phyloP scores from a whole-genome alignment of 2,329 filamentous ascomycete genomes.

The Diaporthe caulivora region DNA sequence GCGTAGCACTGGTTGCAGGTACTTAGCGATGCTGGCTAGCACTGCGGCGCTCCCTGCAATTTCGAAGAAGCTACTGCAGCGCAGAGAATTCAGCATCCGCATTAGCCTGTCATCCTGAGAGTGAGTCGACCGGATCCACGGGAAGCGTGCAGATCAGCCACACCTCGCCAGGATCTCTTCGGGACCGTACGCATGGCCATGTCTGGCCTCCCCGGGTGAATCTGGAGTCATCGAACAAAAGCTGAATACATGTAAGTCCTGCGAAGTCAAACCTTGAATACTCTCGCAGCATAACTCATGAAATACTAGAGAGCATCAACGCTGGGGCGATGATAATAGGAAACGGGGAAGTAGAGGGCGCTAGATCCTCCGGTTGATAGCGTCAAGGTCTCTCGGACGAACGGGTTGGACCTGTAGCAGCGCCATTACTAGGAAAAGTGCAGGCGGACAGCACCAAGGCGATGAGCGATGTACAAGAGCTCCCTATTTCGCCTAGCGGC shows the following conservation, averaged over 20 bases:
- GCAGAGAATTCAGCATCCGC: neutral
- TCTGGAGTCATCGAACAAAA: neutral
- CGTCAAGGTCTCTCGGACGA: neutral
- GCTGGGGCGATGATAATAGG: neutral
- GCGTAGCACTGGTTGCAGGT: neutral
- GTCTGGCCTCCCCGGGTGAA: neutral
- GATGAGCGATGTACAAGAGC: neutral
- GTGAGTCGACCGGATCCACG: constrained; percentile 19
- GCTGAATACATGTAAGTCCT: too few relatives aligned
- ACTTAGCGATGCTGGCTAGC: neutral
- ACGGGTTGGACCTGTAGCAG: constrained; percentile 11
- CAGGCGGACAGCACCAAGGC: neutral
- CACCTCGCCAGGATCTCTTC: neutral
- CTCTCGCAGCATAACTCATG: neutral
- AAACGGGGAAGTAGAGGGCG: neutral
- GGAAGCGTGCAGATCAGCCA: constrained; percentile 21
- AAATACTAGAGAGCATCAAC: neutral
- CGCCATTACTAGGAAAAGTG: neutral
- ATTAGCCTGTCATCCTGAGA: neutral
- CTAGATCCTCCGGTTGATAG: constrained; percentile 13
- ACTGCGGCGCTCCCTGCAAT: neutral
- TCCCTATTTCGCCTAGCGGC: neutral
- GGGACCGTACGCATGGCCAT: neutral
- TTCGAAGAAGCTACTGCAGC: constrained; percentile 9
- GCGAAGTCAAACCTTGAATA: neutral